Conservation (phyloP, 805 yeast species). For the Maudiozyma bulderi region DNA sequence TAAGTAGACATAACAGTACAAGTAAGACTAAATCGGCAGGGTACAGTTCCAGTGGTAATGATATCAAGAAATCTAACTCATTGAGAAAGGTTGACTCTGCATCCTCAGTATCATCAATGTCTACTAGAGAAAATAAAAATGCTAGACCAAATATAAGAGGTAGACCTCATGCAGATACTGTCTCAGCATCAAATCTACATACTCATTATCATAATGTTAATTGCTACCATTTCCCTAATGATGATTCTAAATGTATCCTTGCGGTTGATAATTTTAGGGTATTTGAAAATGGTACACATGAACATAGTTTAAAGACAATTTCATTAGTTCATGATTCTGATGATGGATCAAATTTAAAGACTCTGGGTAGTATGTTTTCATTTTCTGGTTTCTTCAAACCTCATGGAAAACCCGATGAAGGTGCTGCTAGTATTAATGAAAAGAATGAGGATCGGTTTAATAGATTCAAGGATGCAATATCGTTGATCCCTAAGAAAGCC, state of each 20-base stretch:
- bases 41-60: not conserved
- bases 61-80: slow-evolving; percentile 5
- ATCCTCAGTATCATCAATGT: slow-evolving; percentile 3
- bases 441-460: slow-evolving; percentile 3
- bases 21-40: not conserved
- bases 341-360: not conserved
- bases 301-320: slow-evolving; percentile 20
- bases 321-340: slow-evolving; percentile 9
- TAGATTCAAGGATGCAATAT: slow-evolving; percentile 8
- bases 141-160: slow-evolving; percentile 2
- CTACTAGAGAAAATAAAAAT: not conserved
- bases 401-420: slow-evolving; percentile 9
- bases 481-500: slow-evolving; percentile 8
- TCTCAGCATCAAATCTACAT: slow-evolving; percentile 15
- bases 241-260: slow-evolving; percentile 12
- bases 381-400: slow-evolving; percentile 17
- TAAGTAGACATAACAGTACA: not conserved
- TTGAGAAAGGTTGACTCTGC: slow-evolving; percentile 6
- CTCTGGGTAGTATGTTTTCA: slow-evolving; percentile 11
- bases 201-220: slow-evolving; percentile 3
- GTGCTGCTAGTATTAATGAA: not conserved
- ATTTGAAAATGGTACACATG: slow-evolving; percentile 24
- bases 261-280: slow-evolving; percentile 21
- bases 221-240: slow-evolving; percentile 1
- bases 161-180: slow-evolving; percentile 18